Percentiles rank a stretch among this genome's conserved stretches.
These are phyloP conservation scores for Mychonastes homosphaera DNA, from an alignment of 139 green algal genomes.

Conservation along the genomic window DNA sequence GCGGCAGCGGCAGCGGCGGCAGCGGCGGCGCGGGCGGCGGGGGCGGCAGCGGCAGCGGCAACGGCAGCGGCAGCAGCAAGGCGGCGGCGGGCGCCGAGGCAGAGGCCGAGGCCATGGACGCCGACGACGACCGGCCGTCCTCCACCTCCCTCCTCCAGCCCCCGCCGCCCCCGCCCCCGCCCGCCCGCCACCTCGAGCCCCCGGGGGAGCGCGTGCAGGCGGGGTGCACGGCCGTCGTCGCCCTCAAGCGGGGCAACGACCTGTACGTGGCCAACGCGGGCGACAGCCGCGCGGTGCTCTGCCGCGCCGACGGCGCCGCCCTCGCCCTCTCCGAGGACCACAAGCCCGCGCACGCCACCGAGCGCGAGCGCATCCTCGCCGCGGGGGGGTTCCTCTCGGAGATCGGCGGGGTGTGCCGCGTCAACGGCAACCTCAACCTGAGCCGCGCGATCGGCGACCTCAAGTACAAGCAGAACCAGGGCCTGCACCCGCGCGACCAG, in stretches of 20 bases:
- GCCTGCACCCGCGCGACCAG: conserved; percentile 46
- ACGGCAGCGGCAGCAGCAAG: not conserved
- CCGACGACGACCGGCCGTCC: too few relatives aligned
- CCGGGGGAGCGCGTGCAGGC: conserved; percentile 39
- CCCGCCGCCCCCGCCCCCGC: too few relatives aligned
- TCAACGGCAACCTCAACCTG: conserved; percentile 94
- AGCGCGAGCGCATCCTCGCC: conserved; percentile 65
- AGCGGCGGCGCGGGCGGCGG: conserved; percentile 8
- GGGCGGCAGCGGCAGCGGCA: not conserved
- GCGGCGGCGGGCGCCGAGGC: not conserved
- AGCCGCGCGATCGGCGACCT: conserved; percentile 91
- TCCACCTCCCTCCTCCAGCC: too few relatives aligned
- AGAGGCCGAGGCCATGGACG: too few relatives aligned
- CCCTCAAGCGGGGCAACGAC: conserved; percentile 50
- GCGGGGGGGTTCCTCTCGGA: conserved; percentile 38
- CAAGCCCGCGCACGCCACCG: conserved; percentile 64
- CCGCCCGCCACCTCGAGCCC: conserved; percentile 8
- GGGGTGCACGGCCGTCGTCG: conserved; percentile 82
- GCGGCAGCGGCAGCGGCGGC: not conserved
- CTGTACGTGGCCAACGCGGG: conserved; percentile 87
- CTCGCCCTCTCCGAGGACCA: conserved; percentile 72
- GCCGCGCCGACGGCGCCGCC: conserved; percentile 38
- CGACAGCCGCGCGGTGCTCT: conserved; percentile 76
- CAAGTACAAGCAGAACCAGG: conserved; percentile 78
- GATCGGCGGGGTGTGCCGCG: conserved; percentile 38